Evolutionary conservation across 2,329 filamentous ascomycete genomes (phyloP), one percentile per base, ranked within the genome.

Genomic region (Tolypocladium tundrense): DNA sequence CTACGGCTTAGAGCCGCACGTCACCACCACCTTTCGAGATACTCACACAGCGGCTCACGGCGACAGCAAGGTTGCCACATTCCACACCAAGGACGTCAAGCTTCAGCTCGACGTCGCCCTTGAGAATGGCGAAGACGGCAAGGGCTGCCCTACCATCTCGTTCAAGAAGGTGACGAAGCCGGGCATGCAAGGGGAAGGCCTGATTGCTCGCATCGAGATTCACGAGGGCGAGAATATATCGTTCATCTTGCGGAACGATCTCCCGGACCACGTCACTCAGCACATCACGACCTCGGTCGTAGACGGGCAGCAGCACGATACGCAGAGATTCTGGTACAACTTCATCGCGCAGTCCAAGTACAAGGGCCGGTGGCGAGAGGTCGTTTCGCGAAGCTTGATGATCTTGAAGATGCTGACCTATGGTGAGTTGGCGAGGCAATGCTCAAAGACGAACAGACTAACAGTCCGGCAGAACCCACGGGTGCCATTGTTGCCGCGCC

Each of bases 331-430:
- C 69, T 91, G 88, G 88, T 85, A 80, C 63, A 83, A 84, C 63
- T 92, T 88, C 84, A 87, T 90, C 57, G 78, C 80, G 7, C 83
- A 86, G 67, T 87, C 83, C 69, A 84, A 79, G 62, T 91, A 90
- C 69, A 84, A 82, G 59, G 88, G 88, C 6, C 80, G 84, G 40
- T 91, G 88, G 82, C 79, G 86, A 56, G 87, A 91, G 69, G 84
- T 88, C 3, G 86, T 91, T 7, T 77, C 79, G 33, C 78, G 88
- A 57, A 90, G 87, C 66, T 73, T 91, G 55, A 82, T 91, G 76
- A 84, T 90, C 56, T 72, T 91, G 51, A 91, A 91, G 70, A 78
- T 91, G 72, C 77, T 91, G 64, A 91, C 88, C 0, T 91, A 86
- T 64, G 72, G 72, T 73, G 59, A 48, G 59, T 16, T 41, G 5